A percentile compares a stretch with the other conserved stretches of the same genome.
These are phyloP conservation scores for Litsea cubeba DNA, from an alignment of 164 flowering plant species.

Conservation along the genomic window DNA sequence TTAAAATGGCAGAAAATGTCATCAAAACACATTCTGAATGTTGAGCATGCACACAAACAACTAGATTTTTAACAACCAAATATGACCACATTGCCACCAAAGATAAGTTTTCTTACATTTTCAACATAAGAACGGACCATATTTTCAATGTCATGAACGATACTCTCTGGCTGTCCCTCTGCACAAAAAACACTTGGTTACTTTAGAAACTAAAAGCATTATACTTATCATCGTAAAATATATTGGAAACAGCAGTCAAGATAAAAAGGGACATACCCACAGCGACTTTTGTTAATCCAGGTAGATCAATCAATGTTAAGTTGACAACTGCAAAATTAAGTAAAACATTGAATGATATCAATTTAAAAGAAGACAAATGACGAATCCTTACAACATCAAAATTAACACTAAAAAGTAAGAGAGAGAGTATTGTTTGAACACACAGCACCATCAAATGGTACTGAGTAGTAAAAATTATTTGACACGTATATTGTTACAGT, in stretches of 20 bases:
- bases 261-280: slow-evolving; percentile 55
- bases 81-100: neutral
- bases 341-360: slow-evolving; percentile 3
- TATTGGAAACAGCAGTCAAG: neutral
- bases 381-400: neutral
- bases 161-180: slow-evolving; percentile 77
- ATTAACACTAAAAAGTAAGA: neutral
- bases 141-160: slow-evolving; percentile 76
- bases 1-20: too few relatives aligned
- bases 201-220: neutral
- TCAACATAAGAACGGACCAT: slow-evolving; percentile 86
- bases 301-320: slow-evolving; percentile 90
- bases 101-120: slow-evolving; percentile 42
- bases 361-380: neutral
- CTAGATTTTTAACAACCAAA: neutral
- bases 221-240: neutral
- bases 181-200: neutral
- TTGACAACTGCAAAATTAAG: slow-evolving; percentile 67
- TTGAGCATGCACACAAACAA: too few relatives aligned
- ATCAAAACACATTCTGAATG: too few relatives aligned
- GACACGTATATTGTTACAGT: too few relatives aligned
- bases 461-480: too few relatives aligned
- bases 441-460: too few relatives aligned
- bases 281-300: slow-evolving; percentile 98
- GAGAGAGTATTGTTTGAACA: too few relatives aligned